Percentiles rank a stretch among this genome's conserved stretches.
Conservation (phyloP, 192 early-diverging fungal species). For the Polychytrium aggregatum region DNA sequence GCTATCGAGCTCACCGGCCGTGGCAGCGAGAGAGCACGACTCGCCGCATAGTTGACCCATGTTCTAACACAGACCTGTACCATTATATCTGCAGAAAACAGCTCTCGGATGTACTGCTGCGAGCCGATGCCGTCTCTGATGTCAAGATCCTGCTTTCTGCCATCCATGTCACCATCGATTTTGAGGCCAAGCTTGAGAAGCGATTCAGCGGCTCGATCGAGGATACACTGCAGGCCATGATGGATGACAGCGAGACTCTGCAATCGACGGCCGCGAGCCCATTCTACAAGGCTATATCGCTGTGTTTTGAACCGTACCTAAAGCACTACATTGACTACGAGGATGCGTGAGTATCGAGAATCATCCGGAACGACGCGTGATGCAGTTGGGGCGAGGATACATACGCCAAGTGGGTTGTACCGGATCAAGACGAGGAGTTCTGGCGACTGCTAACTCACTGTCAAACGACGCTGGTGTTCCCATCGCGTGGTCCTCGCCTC, state of each 20-base stretch:
- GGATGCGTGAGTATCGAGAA: slow-evolving; percentile 57
- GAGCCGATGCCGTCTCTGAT: slow-evolving; percentile 36
- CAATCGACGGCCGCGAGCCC: slow-evolving; percentile 23
- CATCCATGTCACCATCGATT: slow-evolving; percentile 76
- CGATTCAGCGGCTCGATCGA: slow-evolving; percentile 46
- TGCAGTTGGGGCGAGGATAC: no score
- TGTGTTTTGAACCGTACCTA: slow-evolving; percentile 79
- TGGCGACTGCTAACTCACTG: no score
- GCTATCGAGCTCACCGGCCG: no score
- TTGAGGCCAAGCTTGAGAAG: slow-evolving; percentile 74
- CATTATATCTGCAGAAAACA: slow-evolving; percentile 36
- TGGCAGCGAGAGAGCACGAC: no score
- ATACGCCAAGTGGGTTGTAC: no score
- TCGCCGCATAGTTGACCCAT: no score
- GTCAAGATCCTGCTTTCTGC: slow-evolving; percentile 65
- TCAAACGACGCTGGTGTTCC: no score
- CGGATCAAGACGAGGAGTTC: no score
- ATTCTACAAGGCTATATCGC: slow-evolving; percentile 71
- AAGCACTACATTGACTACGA: slow-evolving; percentile 79
- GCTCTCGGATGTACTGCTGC: slow-evolving; percentile 53
- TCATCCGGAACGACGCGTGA: no score
- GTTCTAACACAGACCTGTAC: no score
- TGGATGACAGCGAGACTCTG: slow-evolving; percentile 1
- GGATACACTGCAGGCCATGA: neutral
- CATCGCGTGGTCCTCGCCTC: no score